Evolutionary conservation across 2,329 filamentous ascomycete genomes (phyloP), one percentile per base, ranked within the genome.

Genomic region (Periconia sp.): DNA sequence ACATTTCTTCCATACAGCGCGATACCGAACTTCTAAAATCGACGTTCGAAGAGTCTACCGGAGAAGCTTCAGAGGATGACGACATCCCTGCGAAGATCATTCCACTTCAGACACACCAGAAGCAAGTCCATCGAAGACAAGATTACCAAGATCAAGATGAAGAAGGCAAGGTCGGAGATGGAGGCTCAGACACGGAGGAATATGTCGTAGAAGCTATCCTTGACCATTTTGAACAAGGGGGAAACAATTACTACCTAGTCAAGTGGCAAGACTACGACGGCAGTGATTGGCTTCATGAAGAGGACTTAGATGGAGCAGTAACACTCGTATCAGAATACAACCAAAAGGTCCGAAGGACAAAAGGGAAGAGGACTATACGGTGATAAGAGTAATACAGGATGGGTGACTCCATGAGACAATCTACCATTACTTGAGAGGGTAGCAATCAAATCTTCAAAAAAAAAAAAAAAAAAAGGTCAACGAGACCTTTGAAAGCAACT

Each of bases 211-310:
- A 67, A 40, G 36, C 46, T 16, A 65, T 69, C 17, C 23, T 63
- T 1, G 52, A 54, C 31, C 63, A 69, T 37, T 54, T 48, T 16
- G 46, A 50, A 28, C 41, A 59, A 6, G 40, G 50, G 3, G 46
- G 51, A 1, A 49, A 46, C 21, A 61, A 52, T 3, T 62, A 53
- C 39, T 69, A 64, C 21, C 57, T 62, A 0, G 63, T 69, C n/a
- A 66, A 66, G 25, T 69, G 66, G 66, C 55, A 61, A 16, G 65
- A 61, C 1, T 65, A 63, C 29, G 58, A 66, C 19, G 55, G 52
- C 2, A 48, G 55, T n/a, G 62, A 66, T 32, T 69, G 66, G 65
- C 39, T 68, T 4, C 24, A 54, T 0, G 58, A 60, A 36, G 54
- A 57, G 9, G 57, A 65, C 15, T 48, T 68, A 6, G 50, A 44